Conservation (phyloP, 371 early-diverging fungal species). For the Syncephalis fuscata region DNA sequence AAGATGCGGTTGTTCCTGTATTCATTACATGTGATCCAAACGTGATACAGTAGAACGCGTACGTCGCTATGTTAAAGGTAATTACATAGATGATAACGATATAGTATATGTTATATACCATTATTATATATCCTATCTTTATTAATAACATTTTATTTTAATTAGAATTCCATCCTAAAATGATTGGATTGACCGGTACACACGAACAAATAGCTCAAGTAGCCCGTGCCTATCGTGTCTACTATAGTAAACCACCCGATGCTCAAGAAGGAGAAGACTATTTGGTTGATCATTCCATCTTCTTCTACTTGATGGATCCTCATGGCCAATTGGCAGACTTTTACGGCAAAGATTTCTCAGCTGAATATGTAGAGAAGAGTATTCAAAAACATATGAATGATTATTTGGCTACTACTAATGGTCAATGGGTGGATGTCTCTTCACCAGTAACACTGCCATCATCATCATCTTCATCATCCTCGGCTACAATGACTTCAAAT, state of each 20-base stretch:
- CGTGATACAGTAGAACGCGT: conserved; percentile 78
- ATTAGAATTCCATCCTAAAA: conserved; percentile 78
- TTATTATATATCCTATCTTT: too few relatives aligned
- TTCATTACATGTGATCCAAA: conserved; percentile 94
- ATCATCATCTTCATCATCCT: too few relatives aligned
- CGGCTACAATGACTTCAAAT: too few relatives aligned
- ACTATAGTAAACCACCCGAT: conserved; percentile 74
- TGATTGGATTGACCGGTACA: conserved; percentile 85
- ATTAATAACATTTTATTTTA: too few relatives aligned
- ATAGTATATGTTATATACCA: too few relatives aligned
- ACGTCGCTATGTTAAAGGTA: conserved; percentile 65
- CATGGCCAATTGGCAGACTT: conserved; percentile 81
- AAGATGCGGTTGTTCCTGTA: conserved; percentile 59
- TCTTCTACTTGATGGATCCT: conserved; percentile 91
- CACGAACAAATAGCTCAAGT: conserved; percentile 63
- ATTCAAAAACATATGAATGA: conserved; percentile 32
- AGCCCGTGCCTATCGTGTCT: conserved; percentile 87
- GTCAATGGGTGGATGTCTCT: too few relatives aligned
- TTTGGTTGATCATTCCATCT: conserved; percentile 95
- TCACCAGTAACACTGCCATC: too few relatives aligned
- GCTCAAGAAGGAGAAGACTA: conserved; percentile 82
- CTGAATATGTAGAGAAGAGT: conserved; percentile 32
- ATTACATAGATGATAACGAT: too few relatives aligned
- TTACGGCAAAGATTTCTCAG: conserved; percentile 63
- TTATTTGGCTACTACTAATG: not conserved